phyloP scores from a whole-genome alignment of 2,329 filamentous ascomycete genomes.

The Arthrocladium fulminans region DNA sequence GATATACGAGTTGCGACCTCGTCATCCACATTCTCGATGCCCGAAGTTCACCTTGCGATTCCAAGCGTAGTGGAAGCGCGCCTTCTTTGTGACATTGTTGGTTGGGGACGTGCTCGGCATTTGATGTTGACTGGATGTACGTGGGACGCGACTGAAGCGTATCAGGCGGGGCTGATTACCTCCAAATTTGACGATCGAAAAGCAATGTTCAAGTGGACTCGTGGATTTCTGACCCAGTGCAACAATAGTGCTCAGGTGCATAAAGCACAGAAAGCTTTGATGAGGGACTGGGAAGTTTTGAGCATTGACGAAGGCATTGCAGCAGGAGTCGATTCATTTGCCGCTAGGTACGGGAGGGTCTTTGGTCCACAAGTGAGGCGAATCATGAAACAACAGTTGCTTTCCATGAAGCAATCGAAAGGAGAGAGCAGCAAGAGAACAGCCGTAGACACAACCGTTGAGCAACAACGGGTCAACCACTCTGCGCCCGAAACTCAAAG shows the following conservation, averaged over 20 bases:
- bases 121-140: slow-evolving; percentile 14
- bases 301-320: slow-evolving; percentile 22
- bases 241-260: slow-evolving; percentile 8
- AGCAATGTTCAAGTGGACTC: neutral
- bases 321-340: slow-evolving; percentile 25
- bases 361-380: too few relatives aligned
- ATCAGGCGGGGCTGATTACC: slow-evolving; percentile 15
- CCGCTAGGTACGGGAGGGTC: slow-evolving; percentile 11
- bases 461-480: too few relatives aligned
- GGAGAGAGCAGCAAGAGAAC: too few relatives aligned
- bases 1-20: slow-evolving; percentile 18
- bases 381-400: too few relatives aligned
- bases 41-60: slow-evolving; percentile 18
- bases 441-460: too few relatives aligned
- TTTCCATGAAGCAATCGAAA: too few relatives aligned
- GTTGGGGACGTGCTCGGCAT: slow-evolving; percentile 18
- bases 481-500: too few relatives aligned
- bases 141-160: slow-evolving; percentile 8
- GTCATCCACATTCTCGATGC: slow-evolving; percentile 17
- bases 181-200: neutral
- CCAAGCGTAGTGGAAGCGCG: slow-evolving; percentile 20
- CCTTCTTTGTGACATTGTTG: slow-evolving; percentile 19
- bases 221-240: neutral
- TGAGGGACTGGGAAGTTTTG: slow-evolving; percentile 24
- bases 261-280: slow-evolving; percentile 16